Evolutionary conservation across 768 basidiomycete species (phyloP).

Genomic region (Sistotremastrum suecicum): DNA sequence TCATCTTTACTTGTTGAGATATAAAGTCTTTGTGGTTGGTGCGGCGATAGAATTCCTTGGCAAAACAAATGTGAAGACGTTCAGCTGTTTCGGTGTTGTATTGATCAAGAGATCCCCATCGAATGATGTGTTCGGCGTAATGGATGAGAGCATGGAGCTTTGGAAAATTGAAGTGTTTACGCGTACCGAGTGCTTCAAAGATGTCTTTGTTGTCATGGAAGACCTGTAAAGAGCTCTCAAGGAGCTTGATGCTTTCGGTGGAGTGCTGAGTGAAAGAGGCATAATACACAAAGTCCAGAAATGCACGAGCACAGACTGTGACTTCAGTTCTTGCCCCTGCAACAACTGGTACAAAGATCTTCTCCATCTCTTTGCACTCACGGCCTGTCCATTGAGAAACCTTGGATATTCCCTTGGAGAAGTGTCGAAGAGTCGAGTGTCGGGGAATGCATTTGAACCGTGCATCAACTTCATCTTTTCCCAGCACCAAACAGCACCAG

Average conservation of each 20-base stretch:
- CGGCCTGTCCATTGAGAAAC: slow-evolving; percentile 5
- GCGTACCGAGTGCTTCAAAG: slow-evolving; percentile 12
- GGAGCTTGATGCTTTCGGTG: not conserved
- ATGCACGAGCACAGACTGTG: slow-evolving; percentile 5
- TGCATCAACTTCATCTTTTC: slow-evolving; percentile 1
- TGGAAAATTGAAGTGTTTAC: slow-evolving; percentile 10
- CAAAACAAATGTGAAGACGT: slow-evolving; percentile 28
- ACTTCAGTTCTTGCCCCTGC: too few species aligned
- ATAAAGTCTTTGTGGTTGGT: slow-evolving; percentile 14
- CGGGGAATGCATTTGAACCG: too few species aligned
- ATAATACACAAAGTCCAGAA: slow-evolving; percentile 15
- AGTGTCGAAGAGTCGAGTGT: too few species aligned
- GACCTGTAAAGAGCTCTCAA: slow-evolving; percentile 3
- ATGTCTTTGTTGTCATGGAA: slow-evolving; percentile 14
- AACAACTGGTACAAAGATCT: slow-evolving; percentile 15
- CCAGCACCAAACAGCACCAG: slow-evolving; percentile 6
- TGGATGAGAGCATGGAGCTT: slow-evolving; percentile 15
- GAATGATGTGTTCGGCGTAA: slow-evolving; percentile 18
- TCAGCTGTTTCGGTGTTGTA: slow-evolving; percentile 17
- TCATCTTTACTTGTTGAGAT: too few species aligned
- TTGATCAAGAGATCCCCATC: too few species aligned
- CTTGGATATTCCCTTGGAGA: slow-evolving; percentile 3
- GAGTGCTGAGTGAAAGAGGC: slow-evolving; percentile 13
- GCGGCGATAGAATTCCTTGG: slow-evolving; percentile 19
- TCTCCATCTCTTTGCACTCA: slow-evolving; percentile 19